Conservation (phyloP, 768 basidiomycete genomes). For the Mycena rosella region DNA sequence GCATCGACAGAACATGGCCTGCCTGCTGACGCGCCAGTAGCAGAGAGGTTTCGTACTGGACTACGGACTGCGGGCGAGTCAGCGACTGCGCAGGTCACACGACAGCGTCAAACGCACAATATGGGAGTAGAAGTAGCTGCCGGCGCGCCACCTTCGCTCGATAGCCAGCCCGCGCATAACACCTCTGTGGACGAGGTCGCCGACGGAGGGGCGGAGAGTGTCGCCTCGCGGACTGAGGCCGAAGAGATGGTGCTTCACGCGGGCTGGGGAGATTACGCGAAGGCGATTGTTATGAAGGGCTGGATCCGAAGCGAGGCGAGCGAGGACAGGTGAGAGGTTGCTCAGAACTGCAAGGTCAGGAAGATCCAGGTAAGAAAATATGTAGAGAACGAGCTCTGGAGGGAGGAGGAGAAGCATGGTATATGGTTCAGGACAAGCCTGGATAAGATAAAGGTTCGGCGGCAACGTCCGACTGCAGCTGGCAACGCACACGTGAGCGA, state of each 20-base stretch:
- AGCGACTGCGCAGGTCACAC: slow-evolving; percentile 21
- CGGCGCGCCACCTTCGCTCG: slow-evolving; percentile 75
- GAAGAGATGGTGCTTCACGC: slow-evolving; percentile 75
- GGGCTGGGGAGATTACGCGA: slow-evolving; percentile 73
- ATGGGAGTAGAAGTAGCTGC: slow-evolving; percentile 73
- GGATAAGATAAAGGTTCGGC: slow-evolving; percentile 29
- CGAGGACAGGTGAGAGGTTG: slow-evolving; percentile 60
- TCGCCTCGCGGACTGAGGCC: slow-evolving; percentile 67
- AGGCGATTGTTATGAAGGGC: slow-evolving; percentile 74
- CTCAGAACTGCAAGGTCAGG: slow-evolving; percentile 74
- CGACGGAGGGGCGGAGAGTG: slow-evolving; percentile 71
- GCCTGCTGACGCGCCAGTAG: slow-evolving; percentile 68
- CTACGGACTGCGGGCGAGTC: slow-evolving; percentile 63
- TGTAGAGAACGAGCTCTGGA: slow-evolving; percentile 69
- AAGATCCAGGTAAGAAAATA: slow-evolving; percentile 78
- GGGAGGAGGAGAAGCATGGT: slow-evolving; percentile 57
- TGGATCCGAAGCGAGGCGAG: slow-evolving; percentile 68
- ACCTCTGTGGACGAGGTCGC: slow-evolving; percentile 76
- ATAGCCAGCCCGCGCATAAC: slow-evolving; percentile 78
- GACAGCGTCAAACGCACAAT: slow-evolving; percentile 59
- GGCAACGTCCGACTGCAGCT: slow-evolving; percentile 1
- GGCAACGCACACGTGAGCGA: slow-evolving; percentile 24
- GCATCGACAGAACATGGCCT: slow-evolving; percentile 62
- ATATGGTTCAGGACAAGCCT: slow-evolving; percentile 19
- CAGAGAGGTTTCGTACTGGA: slow-evolving; percentile 73